Percentiles rank a stretch among this genome's conserved stretches.
These are phyloP conservation scores for Ogataea dorogensis DNA, from an alignment of 805 yeast genomes.

Conservation along the genomic window DNA sequence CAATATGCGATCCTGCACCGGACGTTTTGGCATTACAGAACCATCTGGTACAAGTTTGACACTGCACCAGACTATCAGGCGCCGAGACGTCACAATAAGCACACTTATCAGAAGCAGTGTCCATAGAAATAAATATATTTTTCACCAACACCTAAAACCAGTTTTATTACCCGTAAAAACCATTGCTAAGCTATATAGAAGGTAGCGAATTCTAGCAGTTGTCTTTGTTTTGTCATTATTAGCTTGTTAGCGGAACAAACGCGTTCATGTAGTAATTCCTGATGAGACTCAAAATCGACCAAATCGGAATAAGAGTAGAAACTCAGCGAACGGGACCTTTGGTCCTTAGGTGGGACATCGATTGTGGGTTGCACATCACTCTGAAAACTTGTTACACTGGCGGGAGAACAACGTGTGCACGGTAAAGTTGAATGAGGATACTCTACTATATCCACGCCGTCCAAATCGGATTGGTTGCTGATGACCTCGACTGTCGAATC, in stretches of 20 bases:
- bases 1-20: constrained; percentile 67
- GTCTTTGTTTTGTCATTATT: constrained; percentile 6
- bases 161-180: constrained; percentile 5
- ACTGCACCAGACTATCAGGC: constrained; percentile 66
- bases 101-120: constrained; percentile 35
- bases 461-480: constrained; percentile 59
- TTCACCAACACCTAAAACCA: constrained; percentile 11
- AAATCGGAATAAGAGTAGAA: constrained; percentile 35
- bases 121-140: constrained; percentile 6
- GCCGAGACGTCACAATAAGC: constrained; percentile 74
- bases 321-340: constrained; percentile 25
- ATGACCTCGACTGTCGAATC: constrained; percentile 73
- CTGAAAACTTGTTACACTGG: constrained; percentile 1
- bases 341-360: background rate
- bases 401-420: background rate
- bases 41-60: constrained; percentile 80
- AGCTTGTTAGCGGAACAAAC: constrained; percentile 6
- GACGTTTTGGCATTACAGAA: constrained; percentile 76
- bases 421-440: constrained; percentile 25
- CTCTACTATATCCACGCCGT: constrained; percentile 64
- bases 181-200: constrained; percentile 8
- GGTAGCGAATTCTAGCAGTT: constrained; percentile 3
- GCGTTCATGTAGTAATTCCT: constrained; percentile 2
- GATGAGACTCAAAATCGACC: constrained; percentile 26
- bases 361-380: background rate